Evolutionary conservation across 2,329 filamentous ascomycete species (phyloP).

Genomic region (Fusarium piperis): DNA sequence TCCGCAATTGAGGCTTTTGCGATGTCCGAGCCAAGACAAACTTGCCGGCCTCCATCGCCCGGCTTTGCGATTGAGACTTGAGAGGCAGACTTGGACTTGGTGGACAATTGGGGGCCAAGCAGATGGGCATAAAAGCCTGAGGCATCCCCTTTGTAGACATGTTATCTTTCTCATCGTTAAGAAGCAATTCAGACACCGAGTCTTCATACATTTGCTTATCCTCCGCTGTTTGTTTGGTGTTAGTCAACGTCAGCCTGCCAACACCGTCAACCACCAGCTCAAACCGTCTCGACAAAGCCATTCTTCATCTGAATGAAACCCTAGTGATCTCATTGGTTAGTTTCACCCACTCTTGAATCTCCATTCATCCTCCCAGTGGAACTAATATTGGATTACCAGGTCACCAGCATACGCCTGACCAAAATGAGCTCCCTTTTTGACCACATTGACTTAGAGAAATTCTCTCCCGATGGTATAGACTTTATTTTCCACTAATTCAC

Average conservation of each 20-base stretch:
- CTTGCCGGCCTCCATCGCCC: neutral
- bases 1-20: neutral
- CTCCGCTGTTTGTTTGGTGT: neutral
- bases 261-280: neutral
- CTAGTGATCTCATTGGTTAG: neutral
- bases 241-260: neutral
- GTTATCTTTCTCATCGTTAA: neutral
- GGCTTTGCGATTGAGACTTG: neutral
- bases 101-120: neutral
- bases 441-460: constrained; percentile 4
- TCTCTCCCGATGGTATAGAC: constrained; percentile 1
- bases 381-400: neutral
- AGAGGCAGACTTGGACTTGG: neutral
- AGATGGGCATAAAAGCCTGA: neutral
- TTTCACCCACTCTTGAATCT: neutral
- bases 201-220: neutral
- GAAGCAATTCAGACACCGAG: neutral
- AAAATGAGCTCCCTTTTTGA: constrained; percentile 13
- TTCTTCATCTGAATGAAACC: neutral
- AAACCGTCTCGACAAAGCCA: neutral
- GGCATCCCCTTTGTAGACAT: neutral
- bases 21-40: neutral
- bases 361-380: neutral
- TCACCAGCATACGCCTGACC: neutral
- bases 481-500: accelerated